These are phyloP conservation scores for Exophiala alcalophila DNA, from an alignment of 2,329 filamentous ascomycete species.

Conservation along the genomic window DNA sequence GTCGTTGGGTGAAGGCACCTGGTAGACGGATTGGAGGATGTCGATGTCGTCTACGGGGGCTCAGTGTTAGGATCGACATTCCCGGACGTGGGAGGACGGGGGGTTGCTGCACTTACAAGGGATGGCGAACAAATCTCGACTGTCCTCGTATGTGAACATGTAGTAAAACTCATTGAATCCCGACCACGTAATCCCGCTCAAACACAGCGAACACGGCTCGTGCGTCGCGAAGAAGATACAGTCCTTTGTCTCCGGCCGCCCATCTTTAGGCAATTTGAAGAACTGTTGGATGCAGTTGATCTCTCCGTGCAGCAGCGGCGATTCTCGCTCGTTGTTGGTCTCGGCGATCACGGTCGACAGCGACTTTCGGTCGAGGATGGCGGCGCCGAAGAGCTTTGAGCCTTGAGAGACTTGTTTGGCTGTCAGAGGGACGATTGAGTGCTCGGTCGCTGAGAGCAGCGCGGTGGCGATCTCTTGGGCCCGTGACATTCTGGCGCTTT, in stretches of 20 bases:
- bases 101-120: slow-evolving; percentile 40
- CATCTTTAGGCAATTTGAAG: slow-evolving; percentile 44
- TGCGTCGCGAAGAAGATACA: slow-evolving; percentile 60
- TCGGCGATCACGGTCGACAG: slow-evolving; percentile 49
- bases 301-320: slow-evolving; percentile 58
- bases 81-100: not conserved
- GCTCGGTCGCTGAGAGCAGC: slow-evolving; percentile 35
- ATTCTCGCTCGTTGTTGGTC: slow-evolving; percentile 56
- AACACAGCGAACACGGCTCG: slow-evolving; percentile 58
- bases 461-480: slow-evolving; percentile 17
- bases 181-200: slow-evolving; percentile 58
- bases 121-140: slow-evolving; percentile 54
- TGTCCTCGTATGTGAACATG: slow-evolving; percentile 60
- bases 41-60: slow-evolving; percentile 48
- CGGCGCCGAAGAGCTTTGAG: slow-evolving; percentile 57
- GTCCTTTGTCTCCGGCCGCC: slow-evolving; percentile 44
- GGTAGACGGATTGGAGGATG: slow-evolving; percentile 56
- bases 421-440: slow-evolving; percentile 53
- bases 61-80: not conserved
- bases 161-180: slow-evolving; percentile 58
- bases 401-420: slow-evolving; percentile 50
- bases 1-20: slow-evolving; percentile 40
- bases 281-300: slow-evolving; percentile 61
- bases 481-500: too few species aligned
- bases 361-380: slow-evolving; percentile 47